Conservation (phyloP, 768 basidiomycete species). For the Mycena sanguinolenta region DNA sequence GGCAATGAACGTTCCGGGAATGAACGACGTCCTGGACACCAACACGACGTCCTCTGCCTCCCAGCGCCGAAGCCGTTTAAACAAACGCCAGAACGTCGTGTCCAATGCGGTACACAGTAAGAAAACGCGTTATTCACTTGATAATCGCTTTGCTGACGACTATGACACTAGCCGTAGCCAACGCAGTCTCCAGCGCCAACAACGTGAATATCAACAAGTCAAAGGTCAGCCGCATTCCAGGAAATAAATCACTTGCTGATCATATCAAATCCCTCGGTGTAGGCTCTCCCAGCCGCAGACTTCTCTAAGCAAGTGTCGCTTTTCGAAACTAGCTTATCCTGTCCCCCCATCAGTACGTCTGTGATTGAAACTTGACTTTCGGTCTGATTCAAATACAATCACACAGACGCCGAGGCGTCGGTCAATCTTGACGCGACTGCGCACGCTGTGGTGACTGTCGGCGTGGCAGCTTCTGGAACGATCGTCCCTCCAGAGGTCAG, state of each 20-base stretch:
- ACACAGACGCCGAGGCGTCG: conserved; percentile 32
- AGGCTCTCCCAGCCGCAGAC: conserved; percentile 47
- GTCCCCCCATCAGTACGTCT: conserved; percentile 36
- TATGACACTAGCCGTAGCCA: conserved; percentile 4
- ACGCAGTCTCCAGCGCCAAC: conserved; percentile 33
- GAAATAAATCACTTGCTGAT: too few relatives aligned
- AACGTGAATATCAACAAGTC: conserved; percentile 50
- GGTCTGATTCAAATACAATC: too few relatives aligned
- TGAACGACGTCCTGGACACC: conserved; percentile 10
- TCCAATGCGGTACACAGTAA: conserved; percentile 7
- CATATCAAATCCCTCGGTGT: too few relatives aligned
- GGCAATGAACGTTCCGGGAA: conserved; percentile 23
- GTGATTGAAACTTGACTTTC: not conserved
- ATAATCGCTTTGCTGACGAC: not conserved
- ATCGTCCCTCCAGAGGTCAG: conserved; percentile 58
- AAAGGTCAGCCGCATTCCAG: conserved; percentile 15
- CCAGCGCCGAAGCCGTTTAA: conserved; percentile 15
- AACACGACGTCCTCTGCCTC: not conserved
- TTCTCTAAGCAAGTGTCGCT: conserved; percentile 49
- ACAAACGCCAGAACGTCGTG: conserved; percentile 12
- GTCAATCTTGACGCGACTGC: conserved; percentile 50
- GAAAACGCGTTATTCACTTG: not conserved
- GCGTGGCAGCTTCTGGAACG: conserved; percentile 58
- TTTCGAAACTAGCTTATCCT: conserved; percentile 41
- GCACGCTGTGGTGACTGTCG: conserved; percentile 52